phyloP scores from a whole-genome alignment of 805 yeast genomes.

The Sugiyamaella chiloensis region DNA sequence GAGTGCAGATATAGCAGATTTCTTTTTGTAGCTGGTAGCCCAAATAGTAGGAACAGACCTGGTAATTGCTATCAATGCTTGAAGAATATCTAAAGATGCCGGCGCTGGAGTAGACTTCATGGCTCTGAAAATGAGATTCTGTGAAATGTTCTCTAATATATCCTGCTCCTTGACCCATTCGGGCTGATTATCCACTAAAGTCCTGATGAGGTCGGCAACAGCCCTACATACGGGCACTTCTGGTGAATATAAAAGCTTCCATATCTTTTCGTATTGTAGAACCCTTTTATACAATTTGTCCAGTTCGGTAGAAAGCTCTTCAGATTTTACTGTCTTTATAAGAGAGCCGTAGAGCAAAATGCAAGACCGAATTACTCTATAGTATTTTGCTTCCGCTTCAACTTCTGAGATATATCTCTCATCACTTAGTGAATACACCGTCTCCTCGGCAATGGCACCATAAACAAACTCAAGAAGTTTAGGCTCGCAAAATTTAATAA shows the following conservation, averaged over 20 bases:
- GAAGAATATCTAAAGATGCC: slow-evolving; percentile 28
- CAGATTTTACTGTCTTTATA: slow-evolving; percentile 14
- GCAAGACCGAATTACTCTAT: slow-evolving; percentile 51
- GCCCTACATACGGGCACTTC: slow-evolving; percentile 44
- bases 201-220: slow-evolving; percentile 38
- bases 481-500: slow-evolving; percentile 58
- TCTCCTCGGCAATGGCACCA: slow-evolving; percentile 54
- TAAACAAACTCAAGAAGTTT: slow-evolving; percentile 55
- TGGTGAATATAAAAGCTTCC: slow-evolving; percentile 41
- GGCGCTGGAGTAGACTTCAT: slow-evolving; percentile 19
- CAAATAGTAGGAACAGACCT: slow-evolving; percentile 39
- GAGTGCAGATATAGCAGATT: slow-evolving; percentile 21
- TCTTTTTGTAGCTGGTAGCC: slow-evolving; percentile 22
- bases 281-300: slow-evolving; percentile 32
- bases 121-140: slow-evolving; percentile 21
- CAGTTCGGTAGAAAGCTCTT: neutral
- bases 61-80: slow-evolving; percentile 41
- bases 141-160: slow-evolving; percentile 12
- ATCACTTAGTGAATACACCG: slow-evolving; percentile 65
- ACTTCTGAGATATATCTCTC: slow-evolving; percentile 64
- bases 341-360: slow-evolving; percentile 45
- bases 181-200: slow-evolving; percentile 27
- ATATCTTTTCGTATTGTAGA: slow-evolving; percentile 42
- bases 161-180: slow-evolving; percentile 11
- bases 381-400: slow-evolving; percentile 63